Percentiles rank a stretch among this genome's conserved stretches.
phyloP scores from a whole-genome alignment of 2,329 filamentous ascomycete species.

The Monilinia aucupariae region DNA sequence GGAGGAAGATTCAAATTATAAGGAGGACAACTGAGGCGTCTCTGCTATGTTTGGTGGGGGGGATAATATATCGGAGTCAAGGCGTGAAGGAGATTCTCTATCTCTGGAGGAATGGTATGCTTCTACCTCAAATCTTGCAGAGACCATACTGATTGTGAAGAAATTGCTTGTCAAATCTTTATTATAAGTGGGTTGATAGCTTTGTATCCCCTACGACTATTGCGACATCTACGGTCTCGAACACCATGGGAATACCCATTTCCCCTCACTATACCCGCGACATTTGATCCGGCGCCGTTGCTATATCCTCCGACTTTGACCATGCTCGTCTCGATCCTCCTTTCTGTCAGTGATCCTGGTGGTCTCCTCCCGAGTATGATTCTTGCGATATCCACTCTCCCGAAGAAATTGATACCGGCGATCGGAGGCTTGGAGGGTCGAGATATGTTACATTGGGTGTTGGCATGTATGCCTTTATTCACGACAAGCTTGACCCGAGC shows the following conservation, averaged over 20 bases:
- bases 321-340: slow-evolving; percentile 67
- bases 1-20: slow-evolving; percentile 45
- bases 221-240: slow-evolving; percentile 39
- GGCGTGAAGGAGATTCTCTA: slow-evolving; percentile 43
- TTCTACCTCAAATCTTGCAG: not conserved
- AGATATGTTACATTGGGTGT: slow-evolving; percentile 69
- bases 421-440: slow-evolving; percentile 51
- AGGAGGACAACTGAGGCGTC: slow-evolving; percentile 49
- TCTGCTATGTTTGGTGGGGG: slow-evolving; percentile 46
- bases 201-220: slow-evolving; percentile 57
- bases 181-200: slow-evolving; percentile 40
- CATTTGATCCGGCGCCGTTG: slow-evolving; percentile 90
- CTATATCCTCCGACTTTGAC: slow-evolving; percentile 78
- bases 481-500: slow-evolving; percentile 2
- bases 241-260: slow-evolving; percentile 26
- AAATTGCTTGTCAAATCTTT: slow-evolving; percentile 30
- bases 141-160: slow-evolving; percentile 28
- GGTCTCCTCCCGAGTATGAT: slow-evolving; percentile 73
- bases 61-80: slow-evolving; percentile 42
- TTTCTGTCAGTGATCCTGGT: slow-evolving; percentile 56
- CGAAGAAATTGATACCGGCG: slow-evolving; percentile 63
- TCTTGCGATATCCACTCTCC: slow-evolving; percentile 73
- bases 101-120: slow-evolving; percentile 47
- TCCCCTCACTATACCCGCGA: slow-evolving; percentile 54
- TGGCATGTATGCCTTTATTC: slow-evolving; percentile 64